Evolutionary conservation across 1,284 basidiomycete genomes (phyloP).

Genomic region (Melampsora larici-populina): DNA sequence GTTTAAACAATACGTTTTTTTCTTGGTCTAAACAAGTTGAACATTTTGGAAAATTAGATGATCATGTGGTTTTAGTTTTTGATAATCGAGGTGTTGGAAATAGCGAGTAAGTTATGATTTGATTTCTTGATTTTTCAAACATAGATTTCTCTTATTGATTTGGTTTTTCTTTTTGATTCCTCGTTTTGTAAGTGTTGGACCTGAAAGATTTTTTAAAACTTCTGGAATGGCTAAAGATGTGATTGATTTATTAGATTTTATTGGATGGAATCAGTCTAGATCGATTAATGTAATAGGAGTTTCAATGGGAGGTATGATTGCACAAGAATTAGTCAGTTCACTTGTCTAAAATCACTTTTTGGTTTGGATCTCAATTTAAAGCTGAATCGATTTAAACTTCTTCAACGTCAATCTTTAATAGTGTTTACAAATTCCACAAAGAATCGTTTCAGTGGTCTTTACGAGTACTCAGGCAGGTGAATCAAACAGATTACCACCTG

Average conservation of each 20-base stretch:
- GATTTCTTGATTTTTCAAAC: too few relatives aligned
- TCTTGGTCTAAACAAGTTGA: conserved; percentile 52
- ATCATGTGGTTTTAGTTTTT: conserved; percentile 68
- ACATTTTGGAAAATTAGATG: conserved; percentile 49
- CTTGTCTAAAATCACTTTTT: neutral
- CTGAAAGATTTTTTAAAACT: conserved; percentile 58
- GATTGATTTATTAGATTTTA: conserved; percentile 65
- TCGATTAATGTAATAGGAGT: conserved; percentile 73
- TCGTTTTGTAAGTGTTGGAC: conserved; percentile 18
- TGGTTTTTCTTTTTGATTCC: too few relatives aligned
- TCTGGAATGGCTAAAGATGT: conserved; percentile 74
- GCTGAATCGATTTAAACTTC: neutral
- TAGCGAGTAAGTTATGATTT: conserved; percentile 65
- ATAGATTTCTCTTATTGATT: too few relatives aligned
- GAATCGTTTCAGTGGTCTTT: conserved; percentile 66
- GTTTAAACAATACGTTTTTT: conserved; percentile 53
- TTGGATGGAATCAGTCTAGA: conserved; percentile 64
- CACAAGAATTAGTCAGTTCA: conserved; percentile 48
- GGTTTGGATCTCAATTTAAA: neutral
- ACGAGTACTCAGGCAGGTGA: conserved; percentile 67
- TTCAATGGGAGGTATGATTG: conserved; percentile 82
- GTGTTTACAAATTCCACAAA: conserved; percentile 58
- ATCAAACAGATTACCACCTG: conserved; percentile 6
- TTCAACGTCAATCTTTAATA: neutral
- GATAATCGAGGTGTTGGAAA: conserved; percentile 85